These are phyloP conservation scores for Pyrus communis DNA, from an alignment of 306 rosid genomes.

Conservation along the genomic window DNA sequence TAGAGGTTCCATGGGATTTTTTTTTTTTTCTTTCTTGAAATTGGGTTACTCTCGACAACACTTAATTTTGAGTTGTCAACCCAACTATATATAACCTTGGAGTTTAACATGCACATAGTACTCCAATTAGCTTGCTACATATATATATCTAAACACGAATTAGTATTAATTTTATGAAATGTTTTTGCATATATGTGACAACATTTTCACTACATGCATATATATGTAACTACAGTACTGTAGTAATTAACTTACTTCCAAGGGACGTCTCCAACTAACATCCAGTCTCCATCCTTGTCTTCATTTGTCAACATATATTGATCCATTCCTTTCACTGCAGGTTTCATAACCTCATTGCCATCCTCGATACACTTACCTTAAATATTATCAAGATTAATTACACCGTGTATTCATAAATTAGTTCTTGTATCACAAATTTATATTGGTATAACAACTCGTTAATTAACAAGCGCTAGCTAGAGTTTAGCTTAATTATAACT, in stretches of 20 bases:
- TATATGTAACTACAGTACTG: background rate
- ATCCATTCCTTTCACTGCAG: conserved; percentile 16
- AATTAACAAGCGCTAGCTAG: background rate
- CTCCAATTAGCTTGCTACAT: background rate
- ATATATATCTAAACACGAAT: no score
- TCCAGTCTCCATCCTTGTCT: conserved; percentile 33
- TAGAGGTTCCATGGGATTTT: background rate
- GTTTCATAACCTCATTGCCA: background rate
- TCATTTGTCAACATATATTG: conserved; percentile 20
- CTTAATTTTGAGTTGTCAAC: background rate
- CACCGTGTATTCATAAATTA: background rate
- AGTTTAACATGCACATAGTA: background rate
- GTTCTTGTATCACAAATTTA: background rate
- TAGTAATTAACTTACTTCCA: conserved; percentile 23
- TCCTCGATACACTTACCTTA: background rate
- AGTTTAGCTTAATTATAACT: background rate
- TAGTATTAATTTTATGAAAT: background rate
- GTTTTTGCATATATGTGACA: background rate
- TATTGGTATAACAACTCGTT: background rate
- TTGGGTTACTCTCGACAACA: background rate
- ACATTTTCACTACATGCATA: background rate
- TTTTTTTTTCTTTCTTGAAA: no score
- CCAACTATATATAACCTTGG: background rate
- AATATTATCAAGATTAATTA: background rate
- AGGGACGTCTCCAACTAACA: conserved; percentile 42